Percentiles rank a stretch among this genome's conserved stretches.
Conservation (phyloP, 768 basidiomycete genomes). For the Pleurotus djamor region DNA sequence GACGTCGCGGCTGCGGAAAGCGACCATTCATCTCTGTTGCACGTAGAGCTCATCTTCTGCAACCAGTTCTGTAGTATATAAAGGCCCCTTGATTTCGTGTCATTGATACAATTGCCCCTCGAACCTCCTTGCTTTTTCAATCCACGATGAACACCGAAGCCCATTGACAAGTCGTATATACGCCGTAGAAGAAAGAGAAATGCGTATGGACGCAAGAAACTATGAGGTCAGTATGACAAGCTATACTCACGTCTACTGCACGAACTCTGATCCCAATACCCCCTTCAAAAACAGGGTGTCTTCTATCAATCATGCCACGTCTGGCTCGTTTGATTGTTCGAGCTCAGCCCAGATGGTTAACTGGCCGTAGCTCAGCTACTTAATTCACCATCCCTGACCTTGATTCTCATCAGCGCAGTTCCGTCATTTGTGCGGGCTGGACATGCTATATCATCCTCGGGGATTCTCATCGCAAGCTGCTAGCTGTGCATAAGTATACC, state of each 20-base stretch:
- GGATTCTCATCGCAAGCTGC: background rate
- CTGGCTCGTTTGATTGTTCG: background rate
- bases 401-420: conserved; percentile 8
- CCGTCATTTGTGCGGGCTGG: conserved; percentile 4
- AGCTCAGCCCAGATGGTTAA: background rate
- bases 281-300: background rate
- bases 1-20: conserved; percentile 7
- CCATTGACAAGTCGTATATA: background rate
- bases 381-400: background rate
- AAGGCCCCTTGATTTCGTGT: background rate
- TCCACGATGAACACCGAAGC: background rate
- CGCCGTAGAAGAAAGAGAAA: background rate
- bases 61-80: background rate
- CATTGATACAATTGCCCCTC: too few relatives aligned
- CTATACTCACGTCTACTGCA: background rate
- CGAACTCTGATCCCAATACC: background rate
- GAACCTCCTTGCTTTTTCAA: too few relatives aligned
- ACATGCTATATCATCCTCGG: background rate
- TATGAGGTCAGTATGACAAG: conserved; percentile 7
- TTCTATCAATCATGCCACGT: background rate
- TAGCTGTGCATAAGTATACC: too few relatives aligned
- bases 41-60: background rate
- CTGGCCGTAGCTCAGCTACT: conserved; percentile 1
- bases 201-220: background rate
- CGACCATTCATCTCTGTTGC: background rate